Evolutionary conservation across 805 yeast genomes (phyloP).

Genomic region (Metschnikowia lochheadii): DNA sequence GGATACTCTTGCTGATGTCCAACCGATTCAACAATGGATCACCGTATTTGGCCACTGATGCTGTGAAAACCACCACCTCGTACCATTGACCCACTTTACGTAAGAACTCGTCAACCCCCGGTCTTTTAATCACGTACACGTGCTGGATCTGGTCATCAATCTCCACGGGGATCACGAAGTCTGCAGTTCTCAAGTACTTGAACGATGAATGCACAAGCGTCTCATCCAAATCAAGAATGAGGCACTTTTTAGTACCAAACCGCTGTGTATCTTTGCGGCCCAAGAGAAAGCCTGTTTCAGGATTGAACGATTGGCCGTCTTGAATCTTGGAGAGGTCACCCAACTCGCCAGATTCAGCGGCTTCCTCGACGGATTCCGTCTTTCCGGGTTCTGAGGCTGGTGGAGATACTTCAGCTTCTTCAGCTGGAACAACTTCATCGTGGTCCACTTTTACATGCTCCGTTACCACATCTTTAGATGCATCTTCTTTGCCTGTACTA

Average conservation of each 20-base stretch:
- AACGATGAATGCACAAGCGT: slow-evolving; percentile 94
- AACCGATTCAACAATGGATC: slow-evolving; percentile 89
- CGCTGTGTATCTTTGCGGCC: slow-evolving; percentile 46
- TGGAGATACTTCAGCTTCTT: not conserved
- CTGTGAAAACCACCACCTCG: slow-evolving; percentile 97
- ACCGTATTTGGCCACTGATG: slow-evolving; percentile 92
- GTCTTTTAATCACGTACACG: slow-evolving; percentile 94
- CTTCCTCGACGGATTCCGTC: not conserved
- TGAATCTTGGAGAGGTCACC: slow-evolving; percentile 58
- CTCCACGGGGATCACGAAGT: slow-evolving; percentile 96
- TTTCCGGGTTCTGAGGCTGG: not conserved
- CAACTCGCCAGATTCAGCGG: not conserved
- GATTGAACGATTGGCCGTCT: slow-evolving; percentile 65
- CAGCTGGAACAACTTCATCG: not conserved
- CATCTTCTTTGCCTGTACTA: no score
- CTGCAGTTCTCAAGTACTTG: slow-evolving; percentile 87
- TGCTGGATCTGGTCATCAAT: slow-evolving; percentile 89
- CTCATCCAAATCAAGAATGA: slow-evolving; percentile 90
- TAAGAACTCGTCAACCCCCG: slow-evolving; percentile 95
- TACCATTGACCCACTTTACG: slow-evolving; percentile 75
- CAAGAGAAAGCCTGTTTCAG: slow-evolving; percentile 60
- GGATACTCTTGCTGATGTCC: slow-evolving; percentile 70
- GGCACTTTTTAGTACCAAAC: slow-evolving; percentile 69
- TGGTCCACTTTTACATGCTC: slow-evolving; percentile 1
- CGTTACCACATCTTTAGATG: not conserved